phyloP scores from a whole-genome alignment of 1,284 basidiomycete genomes.

The Irpex sp. region DNA sequence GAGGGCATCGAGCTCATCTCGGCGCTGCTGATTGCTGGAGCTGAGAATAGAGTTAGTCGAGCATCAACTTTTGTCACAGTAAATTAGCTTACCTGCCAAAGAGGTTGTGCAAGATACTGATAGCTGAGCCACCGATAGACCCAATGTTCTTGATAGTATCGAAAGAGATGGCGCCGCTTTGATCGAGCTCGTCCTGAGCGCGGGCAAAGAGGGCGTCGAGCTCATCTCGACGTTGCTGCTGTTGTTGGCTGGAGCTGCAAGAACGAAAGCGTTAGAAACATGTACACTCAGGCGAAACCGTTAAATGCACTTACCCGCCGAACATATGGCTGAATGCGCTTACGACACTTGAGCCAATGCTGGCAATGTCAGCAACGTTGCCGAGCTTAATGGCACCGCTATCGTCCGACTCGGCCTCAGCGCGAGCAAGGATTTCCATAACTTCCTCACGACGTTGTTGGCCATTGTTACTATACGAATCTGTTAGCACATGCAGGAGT shows the following conservation, averaged over 20 bases:
- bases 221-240: background rate
- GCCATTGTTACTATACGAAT: too few relatives aligned
- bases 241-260: background rate
- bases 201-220: constrained; percentile 1
- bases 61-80: too few relatives aligned
- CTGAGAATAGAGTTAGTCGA: background rate
- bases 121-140: background rate
- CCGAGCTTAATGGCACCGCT: constrained; percentile 6
- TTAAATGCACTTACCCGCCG: background rate
- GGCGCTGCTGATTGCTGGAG: background rate
- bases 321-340: background rate
- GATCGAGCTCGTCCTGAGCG: background rate
- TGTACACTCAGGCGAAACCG: background rate
- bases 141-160: background rate
- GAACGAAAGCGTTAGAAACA: background rate
- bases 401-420: background rate
- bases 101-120: background rate
- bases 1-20: constrained; percentile 1
- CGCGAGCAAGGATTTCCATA: too few relatives aligned
- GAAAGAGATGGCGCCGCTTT: background rate
- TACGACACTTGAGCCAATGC: background rate
- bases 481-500: too few relatives aligned
- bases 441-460: background rate
- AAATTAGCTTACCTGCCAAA: too few relatives aligned
- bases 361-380: background rate